These are phyloP conservation scores for Cercospora citrullina DNA, from an alignment of 2,329 filamentous ascomycete species.

Conservation along the genomic window DNA sequence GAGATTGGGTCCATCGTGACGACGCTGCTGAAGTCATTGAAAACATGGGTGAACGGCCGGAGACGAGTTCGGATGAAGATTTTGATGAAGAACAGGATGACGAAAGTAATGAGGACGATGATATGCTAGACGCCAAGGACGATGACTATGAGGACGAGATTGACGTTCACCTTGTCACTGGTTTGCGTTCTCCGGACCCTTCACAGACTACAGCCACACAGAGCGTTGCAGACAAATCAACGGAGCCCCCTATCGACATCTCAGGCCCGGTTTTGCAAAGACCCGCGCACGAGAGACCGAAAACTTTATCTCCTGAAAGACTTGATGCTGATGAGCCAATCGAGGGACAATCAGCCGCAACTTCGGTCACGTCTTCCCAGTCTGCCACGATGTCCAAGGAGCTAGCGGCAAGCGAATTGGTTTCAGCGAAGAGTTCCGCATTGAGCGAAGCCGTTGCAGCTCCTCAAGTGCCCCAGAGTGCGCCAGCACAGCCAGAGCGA, in stretches of 20 bases:
- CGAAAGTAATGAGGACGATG: slow-evolving; percentile 11
- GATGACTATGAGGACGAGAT: slow-evolving; percentile 7
- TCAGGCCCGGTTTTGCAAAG: background rate
- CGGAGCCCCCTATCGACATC: background rate
- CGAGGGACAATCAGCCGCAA: background rate
- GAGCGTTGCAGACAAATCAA: background rate
- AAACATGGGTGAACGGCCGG: slow-evolving; percentile 25
- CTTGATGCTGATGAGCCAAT: background rate
- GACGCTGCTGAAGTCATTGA: slow-evolving; percentile 28
- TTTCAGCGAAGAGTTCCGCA: background rate
- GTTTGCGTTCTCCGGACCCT: background rate
- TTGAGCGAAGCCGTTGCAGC: background rate
- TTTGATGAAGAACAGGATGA: slow-evolving; percentile 15
- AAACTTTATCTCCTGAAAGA: background rate
- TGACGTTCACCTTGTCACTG: slow-evolving; percentile 1
- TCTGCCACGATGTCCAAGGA: background rate
- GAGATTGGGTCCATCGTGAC: slow-evolving; percentile 18
- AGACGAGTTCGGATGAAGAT: slow-evolving; percentile 19
- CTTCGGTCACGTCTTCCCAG: background rate
- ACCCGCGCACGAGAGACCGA: background rate
- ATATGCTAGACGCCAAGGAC: background rate
- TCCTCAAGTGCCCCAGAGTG: background rate
- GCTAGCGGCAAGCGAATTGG: background rate
- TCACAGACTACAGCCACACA: background rate
- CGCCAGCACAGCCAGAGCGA: background rate